A percentile compares a stretch with the other conserved stretches of the same genome.
These are phyloP conservation scores for Cladobotryum mycophilum DNA, from an alignment of 2,329 filamentous ascomycete species.

Conservation along the genomic window DNA sequence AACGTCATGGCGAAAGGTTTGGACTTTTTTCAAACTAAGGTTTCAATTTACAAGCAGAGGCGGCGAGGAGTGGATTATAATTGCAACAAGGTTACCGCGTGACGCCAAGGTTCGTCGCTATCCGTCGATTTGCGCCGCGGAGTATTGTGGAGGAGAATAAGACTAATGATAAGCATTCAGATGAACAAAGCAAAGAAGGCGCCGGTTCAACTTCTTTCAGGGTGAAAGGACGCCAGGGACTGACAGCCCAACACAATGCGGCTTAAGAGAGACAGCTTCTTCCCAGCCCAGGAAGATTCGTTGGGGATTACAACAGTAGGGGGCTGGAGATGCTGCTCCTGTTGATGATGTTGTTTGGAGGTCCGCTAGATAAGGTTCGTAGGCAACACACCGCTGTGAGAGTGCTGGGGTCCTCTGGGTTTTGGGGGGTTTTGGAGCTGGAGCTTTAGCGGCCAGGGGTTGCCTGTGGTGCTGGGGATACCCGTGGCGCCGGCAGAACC, in stretches of 20 bases:
- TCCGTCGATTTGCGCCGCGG: slow-evolving; percentile 4
- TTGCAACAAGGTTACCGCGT: background rate
- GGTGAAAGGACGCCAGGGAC: slow-evolving; percentile 1
- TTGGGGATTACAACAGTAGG: background rate
- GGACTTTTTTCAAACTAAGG: background rate
- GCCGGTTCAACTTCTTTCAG: background rate
- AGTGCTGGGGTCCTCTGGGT: background rate
- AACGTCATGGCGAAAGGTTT: background rate
- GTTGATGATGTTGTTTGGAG: background rate
- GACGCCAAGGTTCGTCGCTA: slow-evolving; percentile 3
- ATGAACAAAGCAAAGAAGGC: background rate
- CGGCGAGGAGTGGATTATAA: background rate
- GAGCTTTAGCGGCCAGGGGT: background rate
- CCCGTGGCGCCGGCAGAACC: background rate
- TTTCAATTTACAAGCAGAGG: background rate
- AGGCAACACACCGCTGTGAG: background rate
- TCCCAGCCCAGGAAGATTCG: background rate
- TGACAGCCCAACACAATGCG: slow-evolving; percentile 3
- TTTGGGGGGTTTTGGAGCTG: background rate
- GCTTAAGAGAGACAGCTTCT: background rate
- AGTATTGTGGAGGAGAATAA: slow-evolving; percentile 1
- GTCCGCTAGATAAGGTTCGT: slow-evolving; percentile 9
- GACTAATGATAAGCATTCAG: slow-evolving; percentile 5
- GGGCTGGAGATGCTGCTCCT: background rate
- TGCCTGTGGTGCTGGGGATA: background rate